Evolutionary conservation across 768 basidiomycete genomes (phyloP), one percentile per base, ranked within the genome.

Genomic region (Hebeloma cylindrosporum): DNA sequence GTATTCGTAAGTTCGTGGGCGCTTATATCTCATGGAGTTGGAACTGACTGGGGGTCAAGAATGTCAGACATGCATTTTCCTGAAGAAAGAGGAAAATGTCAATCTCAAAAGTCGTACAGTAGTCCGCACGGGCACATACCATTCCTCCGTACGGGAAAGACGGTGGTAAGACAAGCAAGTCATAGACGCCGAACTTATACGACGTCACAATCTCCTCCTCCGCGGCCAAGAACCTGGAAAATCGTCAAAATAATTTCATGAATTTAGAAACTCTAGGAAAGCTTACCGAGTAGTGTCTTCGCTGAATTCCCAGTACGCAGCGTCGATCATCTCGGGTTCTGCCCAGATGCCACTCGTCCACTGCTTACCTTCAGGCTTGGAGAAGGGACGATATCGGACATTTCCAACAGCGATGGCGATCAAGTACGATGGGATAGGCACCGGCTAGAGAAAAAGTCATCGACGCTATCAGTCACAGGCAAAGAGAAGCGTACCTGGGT

Each of bases 81-180:
- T 89, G 48, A 13, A 9, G 27, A 11, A 10, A 34, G 21, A 21
- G 40, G 16, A 18, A 18, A 4, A 13, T 8, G 1, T 16, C 17
- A 20, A 18, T 2, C 3, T 14, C 26, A 17, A 13, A 36, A 0
- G 22, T 17, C 8, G 25, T 20, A 9, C 20, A 18, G 9, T 18
- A 13, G 36, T 11, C n/a, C 3, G 28, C 16, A 16, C 34, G 14
- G n/a, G 6, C 20, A 62, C 74, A 54, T 48, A 83, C 85, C 89
- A 89, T 86, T 48, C 90, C 92, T 39, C 92, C 93, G 61, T 88
- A 95, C 1, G 93, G 94, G 75, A 96, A 97, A 0, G 88, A 85
- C 9, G 90, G 85, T 0, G 94, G 94, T 3, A 97, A 72, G 17
- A 97, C 82, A 14, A 97, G 74, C 2, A 95, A 62, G 60, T 97